Base-by-base conservation (phyloP, 371 early-diverging fungal species). In the Lichtheimia ramosa region DNA sequence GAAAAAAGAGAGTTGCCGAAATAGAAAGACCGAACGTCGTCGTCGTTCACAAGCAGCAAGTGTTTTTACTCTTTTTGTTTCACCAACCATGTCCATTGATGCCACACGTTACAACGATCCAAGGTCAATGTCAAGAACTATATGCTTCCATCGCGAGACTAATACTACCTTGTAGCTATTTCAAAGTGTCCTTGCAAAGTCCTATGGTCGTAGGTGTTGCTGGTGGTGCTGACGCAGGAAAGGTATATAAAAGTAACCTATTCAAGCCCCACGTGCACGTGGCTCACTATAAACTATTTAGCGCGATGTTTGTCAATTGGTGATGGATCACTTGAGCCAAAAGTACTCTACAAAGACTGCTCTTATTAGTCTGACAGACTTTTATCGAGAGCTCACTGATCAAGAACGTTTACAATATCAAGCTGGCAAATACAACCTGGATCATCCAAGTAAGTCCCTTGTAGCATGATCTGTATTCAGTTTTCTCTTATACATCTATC, bases 361-460 rank as follows among this genome's bases (percentile, higher is more conserved):
- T 18, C 61, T 74, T 50, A 51, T 83, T 56, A 80, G 82, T 46
- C 56, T 85, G 58, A 77, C 79, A 21, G 81, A 83, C 49, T 89
- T 86, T 56, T 86, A 87, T 62, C 74, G 79, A 16, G 73, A 75
- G 54, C 63, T 87, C 18, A 65, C 71, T 4, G 68, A 56, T 5
- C 76, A 81, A 40, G 83, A 86, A 27, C 66, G 63, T 28, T 53
- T 23, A 21, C 55, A 69, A 23, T 83, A 75, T 16, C 65, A 73
- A 24, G 62, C 78, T 34, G 83, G 84, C 27, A 63, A 72, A 42
- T 73, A 70, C 20, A 75, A 78, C 51, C 60, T 78, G 40, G 84
- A 83, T 61, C 84, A 82, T 72, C 82, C 84, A 18, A 64, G 82
- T 83, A 73, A 68, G 51, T 14, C n/a, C 18, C 16, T 14, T 34